Evolutionary conservation across 2,329 filamentous ascomycete genomes (phyloP).

Genomic region (Kalaharituber pfeilii): DNA sequence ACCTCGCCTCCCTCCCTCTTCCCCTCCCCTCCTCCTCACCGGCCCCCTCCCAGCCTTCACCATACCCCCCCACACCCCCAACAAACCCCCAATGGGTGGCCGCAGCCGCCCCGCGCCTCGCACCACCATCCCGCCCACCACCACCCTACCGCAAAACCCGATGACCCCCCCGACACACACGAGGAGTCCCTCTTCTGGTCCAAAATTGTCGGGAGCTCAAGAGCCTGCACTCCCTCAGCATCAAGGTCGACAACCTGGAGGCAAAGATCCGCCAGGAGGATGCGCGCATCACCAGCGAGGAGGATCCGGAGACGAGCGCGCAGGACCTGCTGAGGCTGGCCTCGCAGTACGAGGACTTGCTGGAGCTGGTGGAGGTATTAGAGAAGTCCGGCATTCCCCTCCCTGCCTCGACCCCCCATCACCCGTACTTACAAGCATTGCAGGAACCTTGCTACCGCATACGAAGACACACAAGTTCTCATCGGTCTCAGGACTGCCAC

Average conservation of each 20-base stretch:
- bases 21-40: too few relatives aligned
- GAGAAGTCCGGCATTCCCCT: slow-evolving; percentile 12
- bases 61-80: too few relatives aligned
- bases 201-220: slow-evolving; percentile 22
- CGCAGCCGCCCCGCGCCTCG: slow-evolving; percentile 16
- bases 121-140: too few relatives aligned
- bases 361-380: slow-evolving; percentile 10
- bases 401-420: neutral
- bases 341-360: slow-evolving; percentile 10
- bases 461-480: slow-evolving; percentile 15
- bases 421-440: neutral
- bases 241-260: slow-evolving; percentile 12
- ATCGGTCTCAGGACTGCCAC: slow-evolving; percentile 18
- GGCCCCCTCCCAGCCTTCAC: too few relatives aligned
- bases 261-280: slow-evolving; percentile 8
- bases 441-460: slow-evolving; percentile 10
- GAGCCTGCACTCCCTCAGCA: slow-evolving; percentile 15
- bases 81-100: too few relatives aligned
- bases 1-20: too few relatives aligned
- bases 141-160: slow-evolving; percentile 8
- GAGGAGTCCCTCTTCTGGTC: slow-evolving; percentile 22
- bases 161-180: slow-evolving; percentile 22
- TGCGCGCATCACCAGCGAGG: too few relatives aligned
- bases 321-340: neutral
- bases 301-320: neutral